These are phyloP conservation scores for Kwoniella botswanensis DNA, from an alignment of 768 basidiomycete species.

Conservation along the genomic window DNA sequence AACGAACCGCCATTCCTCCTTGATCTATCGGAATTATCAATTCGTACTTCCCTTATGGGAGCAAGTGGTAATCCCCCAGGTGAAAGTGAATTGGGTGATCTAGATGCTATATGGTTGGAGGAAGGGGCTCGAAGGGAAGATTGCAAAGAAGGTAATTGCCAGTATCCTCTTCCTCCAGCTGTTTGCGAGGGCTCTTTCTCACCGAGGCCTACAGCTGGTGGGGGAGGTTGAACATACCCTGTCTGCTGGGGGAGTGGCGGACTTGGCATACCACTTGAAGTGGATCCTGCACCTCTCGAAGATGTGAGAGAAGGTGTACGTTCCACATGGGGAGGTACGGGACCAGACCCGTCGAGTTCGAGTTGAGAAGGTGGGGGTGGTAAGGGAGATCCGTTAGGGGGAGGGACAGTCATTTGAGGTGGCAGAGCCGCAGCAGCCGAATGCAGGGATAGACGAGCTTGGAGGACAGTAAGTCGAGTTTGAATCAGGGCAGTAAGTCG, in stretches of 20 bases:
- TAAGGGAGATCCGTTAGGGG: neutral
- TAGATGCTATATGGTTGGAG: neutral
- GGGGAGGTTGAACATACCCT: slow-evolving; percentile 14
- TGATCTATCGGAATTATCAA: slow-evolving; percentile 1
- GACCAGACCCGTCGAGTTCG: neutral
- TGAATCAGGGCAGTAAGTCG: slow-evolving; percentile 55
- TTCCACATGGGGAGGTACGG: slow-evolving; percentile 9
- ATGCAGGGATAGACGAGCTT: slow-evolving; percentile 50
- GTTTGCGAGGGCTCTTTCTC: slow-evolving; percentile 2
- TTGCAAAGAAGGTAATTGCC: slow-evolving; percentile 24
- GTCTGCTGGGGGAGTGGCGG: slow-evolving; percentile 14
- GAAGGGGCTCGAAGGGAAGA: slow-evolving; percentile 19
- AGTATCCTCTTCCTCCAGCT: slow-evolving; percentile 17
- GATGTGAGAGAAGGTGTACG: slow-evolving; percentile 21
- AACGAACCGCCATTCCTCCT: slow-evolving; percentile 1
- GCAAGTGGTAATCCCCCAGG: slow-evolving; percentile 13
- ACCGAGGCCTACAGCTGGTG: neutral
- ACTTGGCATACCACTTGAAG: slow-evolving; percentile 18
- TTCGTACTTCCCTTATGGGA: slow-evolving; percentile 14
- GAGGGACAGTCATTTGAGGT: slow-evolving; percentile 1
- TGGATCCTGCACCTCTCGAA: slow-evolving; percentile 19
- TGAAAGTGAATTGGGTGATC: slow-evolving; percentile 13
- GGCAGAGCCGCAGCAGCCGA: slow-evolving; percentile 39
- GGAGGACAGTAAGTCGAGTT: slow-evolving; percentile 55
- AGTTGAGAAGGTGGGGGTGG: neutral